A percentile compares a stretch with the other conserved stretches of the same genome.
Evolutionary conservation across 2,329 filamentous ascomycete species (phyloP).

Genomic region (Sporothrix sp.): DNA sequence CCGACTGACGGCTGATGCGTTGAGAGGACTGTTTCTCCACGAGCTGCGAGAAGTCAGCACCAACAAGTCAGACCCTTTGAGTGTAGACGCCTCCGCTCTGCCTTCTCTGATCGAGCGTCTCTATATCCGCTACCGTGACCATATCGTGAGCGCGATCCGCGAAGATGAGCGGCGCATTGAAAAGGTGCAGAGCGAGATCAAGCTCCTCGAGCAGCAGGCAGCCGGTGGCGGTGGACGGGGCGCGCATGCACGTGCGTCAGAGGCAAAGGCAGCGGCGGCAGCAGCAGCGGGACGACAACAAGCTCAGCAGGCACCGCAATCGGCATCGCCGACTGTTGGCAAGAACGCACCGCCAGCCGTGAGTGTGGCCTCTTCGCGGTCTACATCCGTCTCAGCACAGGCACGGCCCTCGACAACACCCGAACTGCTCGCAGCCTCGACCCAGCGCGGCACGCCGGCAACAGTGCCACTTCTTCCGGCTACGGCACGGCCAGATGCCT

Average conservation of each 20-base stretch:
- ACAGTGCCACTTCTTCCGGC: slow-evolving; percentile 7
- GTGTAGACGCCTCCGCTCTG: slow-evolving; percentile 48
- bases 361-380: background rate
- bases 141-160: slow-evolving; percentile 58
- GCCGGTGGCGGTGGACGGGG: slow-evolving; percentile 7
- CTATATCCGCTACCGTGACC: slow-evolving; percentile 63
- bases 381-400: background rate
- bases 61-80: too few species aligned
- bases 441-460: background rate
- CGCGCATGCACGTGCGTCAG: slow-evolving; percentile 1
- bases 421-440: background rate
- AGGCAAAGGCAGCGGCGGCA: background rate
- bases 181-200: slow-evolving; percentile 56
- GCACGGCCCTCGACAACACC: background rate
- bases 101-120: slow-evolving; percentile 62
- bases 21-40: slow-evolving; percentile 68
- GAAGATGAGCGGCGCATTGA: slow-evolving; percentile 63
- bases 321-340: background rate
- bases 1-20: slow-evolving; percentile 65
- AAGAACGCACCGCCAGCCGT: background rate
- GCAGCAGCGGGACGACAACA: background rate
- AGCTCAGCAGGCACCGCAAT: background rate
- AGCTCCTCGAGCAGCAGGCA: slow-evolving; percentile 47
- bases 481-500: background rate
- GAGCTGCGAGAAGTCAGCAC: slow-evolving; percentile 58